Evolutionary conservation across 2,329 filamentous ascomycete genomes (phyloP).

Genomic region (Cercospora citrullina): DNA sequence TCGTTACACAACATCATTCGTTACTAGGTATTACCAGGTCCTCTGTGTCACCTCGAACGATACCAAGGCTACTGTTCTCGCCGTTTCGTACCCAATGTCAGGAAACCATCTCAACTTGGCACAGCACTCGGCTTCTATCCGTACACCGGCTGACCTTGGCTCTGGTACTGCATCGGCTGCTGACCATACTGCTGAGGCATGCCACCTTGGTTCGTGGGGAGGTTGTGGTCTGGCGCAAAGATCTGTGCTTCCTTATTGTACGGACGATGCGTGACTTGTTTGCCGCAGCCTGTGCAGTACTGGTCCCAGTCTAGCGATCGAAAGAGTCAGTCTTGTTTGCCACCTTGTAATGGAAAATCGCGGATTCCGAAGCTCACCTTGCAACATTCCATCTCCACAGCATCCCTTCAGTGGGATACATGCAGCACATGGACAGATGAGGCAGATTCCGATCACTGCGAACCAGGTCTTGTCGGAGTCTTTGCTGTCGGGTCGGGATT

Average conservation of each 20-base stretch:
- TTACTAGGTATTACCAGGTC: neutral
- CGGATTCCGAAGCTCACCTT: neutral
- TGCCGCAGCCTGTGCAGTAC: constrained; percentile 21
- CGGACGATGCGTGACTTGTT: constrained; percentile 19
- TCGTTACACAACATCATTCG: neutral
- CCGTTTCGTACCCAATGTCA: neutral
- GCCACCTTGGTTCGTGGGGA: neutral
- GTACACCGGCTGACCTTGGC: neutral
- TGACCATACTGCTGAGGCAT: neutral
- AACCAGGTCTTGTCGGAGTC: constrained; percentile 19
- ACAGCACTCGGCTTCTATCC: neutral
- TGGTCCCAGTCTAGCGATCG: constrained; percentile 16
- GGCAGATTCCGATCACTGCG: constrained; percentile 8
- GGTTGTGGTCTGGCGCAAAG: constrained; percentile 12
- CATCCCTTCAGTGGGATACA: constrained; percentile 19
- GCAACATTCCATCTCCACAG: constrained; percentile 19
- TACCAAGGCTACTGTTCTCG: neutral
- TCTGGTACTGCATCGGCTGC: constrained; percentile 4
- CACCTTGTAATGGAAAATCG: neutral
- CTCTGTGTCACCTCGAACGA: neutral
- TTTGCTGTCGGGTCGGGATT: constrained; percentile 18
- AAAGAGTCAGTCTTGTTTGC: neutral
- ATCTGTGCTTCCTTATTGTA: constrained; percentile 19
- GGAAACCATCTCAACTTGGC: neutral
- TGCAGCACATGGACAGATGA: constrained; percentile 17